These are phyloP conservation scores for Chimonanthus salicifolius DNA, from an alignment of 164 flowering plant species.

Conservation along the genomic window DNA sequence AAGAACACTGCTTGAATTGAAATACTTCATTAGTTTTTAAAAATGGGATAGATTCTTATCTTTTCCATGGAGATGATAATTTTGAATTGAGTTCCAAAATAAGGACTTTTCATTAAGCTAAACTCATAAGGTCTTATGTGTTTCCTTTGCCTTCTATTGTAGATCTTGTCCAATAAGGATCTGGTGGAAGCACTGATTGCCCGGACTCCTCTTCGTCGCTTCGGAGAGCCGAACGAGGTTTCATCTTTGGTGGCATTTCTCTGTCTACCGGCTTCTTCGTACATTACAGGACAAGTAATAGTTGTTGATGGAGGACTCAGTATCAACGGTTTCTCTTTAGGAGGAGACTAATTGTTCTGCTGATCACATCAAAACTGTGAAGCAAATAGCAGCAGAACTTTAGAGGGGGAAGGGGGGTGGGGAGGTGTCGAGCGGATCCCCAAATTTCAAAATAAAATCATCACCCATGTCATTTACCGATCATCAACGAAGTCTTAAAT, in stretches of 20 bases:
- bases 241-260: constrained; percentile 65
- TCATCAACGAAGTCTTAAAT: too few relatives aligned
- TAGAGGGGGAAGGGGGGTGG: too few relatives aligned
- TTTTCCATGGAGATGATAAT: too few relatives aligned
- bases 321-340: constrained; percentile 39
- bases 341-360: background rate
- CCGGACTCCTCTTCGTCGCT: constrained; percentile 55
- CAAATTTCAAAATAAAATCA: too few relatives aligned
- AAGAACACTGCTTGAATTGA: background rate
- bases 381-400: background rate
- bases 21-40: background rate
- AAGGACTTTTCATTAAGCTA: background rate
- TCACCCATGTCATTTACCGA: too few relatives aligned
- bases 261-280: constrained; percentile 70
- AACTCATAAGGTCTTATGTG: background rate
- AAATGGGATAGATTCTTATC: too few relatives aligned
- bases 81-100: background rate
- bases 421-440: too few relatives aligned
- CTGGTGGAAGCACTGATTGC: constrained; percentile 33
- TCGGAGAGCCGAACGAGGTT: constrained; percentile 60
- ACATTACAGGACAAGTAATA: constrained; percentile 71
- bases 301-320: constrained; percentile 77
- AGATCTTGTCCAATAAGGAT: constrained; percentile 37
- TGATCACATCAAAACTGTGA: background rate
- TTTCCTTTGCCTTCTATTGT: background rate